phyloP scores from a whole-genome alignment of 2,329 filamentous ascomycete genomes.

The Colletotrichum plurivorum region DNA sequence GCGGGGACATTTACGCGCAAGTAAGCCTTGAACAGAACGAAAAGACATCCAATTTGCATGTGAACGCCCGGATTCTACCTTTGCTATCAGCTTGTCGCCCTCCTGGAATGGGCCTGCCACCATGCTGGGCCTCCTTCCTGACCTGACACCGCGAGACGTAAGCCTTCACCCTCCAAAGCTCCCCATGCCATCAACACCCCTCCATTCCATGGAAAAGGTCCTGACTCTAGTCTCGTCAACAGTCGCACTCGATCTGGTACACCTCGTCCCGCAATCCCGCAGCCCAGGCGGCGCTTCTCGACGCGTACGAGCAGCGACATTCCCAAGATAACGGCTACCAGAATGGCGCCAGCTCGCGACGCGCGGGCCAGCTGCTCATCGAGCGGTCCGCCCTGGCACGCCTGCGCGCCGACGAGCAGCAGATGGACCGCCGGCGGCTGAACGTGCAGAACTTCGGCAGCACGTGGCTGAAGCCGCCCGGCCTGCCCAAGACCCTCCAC shows the following conservation, averaged over 20 bases:
- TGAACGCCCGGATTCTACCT: not conserved
- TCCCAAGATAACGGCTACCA: conserved; percentile 45
- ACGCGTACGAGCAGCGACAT: conserved; percentile 49
- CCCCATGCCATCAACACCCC: not conserved
- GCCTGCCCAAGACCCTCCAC: conserved; percentile 89
- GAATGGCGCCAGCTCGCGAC: conserved; percentile 44
- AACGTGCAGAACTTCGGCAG: conserved; percentile 91
- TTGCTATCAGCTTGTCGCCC: not conserved
- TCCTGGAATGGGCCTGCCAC: conserved; percentile 31
- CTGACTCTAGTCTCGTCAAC: conserved; percentile 42
- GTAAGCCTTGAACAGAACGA: conserved; percentile 5
- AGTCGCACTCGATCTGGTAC: conserved; percentile 84
- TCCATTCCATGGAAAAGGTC: not conserved
- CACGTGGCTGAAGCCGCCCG: conserved; percentile 91
- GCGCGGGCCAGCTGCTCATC: conserved; percentile 61
- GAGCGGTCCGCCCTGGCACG: conserved; percentile 76
- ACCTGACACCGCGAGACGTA: conserved; percentile 80
- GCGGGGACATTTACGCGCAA: conserved; percentile 10
- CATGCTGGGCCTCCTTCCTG: conserved; percentile 76
- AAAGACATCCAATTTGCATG: not conserved
- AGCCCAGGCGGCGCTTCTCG: conserved; percentile 51
- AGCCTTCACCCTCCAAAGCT: conserved; percentile 45
- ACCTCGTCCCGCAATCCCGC: conserved; percentile 71
- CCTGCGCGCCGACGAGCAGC: conserved; percentile 82
- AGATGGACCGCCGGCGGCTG: conserved; percentile 80